Evolutionary conservation across 495 filamentous ascomycete species (phyloP).

Genomic region (Lasiosphaeria miniovina): DNA sequence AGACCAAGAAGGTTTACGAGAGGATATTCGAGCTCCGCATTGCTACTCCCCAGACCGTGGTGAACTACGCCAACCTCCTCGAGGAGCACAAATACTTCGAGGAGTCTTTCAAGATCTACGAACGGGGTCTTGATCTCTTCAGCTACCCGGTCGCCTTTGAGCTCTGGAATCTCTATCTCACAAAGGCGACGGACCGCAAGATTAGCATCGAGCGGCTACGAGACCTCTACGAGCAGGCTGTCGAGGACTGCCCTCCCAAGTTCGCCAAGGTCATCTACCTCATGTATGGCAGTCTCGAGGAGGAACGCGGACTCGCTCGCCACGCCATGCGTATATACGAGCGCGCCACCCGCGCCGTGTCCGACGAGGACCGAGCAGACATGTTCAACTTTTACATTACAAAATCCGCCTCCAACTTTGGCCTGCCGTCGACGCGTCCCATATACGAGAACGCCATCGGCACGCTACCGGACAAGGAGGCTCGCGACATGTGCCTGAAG

Average conservation of each 20-base stretch:
- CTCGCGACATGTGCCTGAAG: slow-evolving; percentile 96
- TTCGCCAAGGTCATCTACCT: slow-evolving; percentile 95
- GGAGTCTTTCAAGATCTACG: slow-evolving; percentile 97
- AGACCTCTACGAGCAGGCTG: slow-evolving; percentile 95
- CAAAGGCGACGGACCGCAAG: slow-evolving; percentile 93
- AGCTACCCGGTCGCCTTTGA: slow-evolving; percentile 97
- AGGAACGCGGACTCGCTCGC: slow-evolving; percentile 91
- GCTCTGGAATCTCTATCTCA: slow-evolving; percentile 97
- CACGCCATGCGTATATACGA: slow-evolving; percentile 99
- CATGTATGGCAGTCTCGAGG: slow-evolving; percentile 98
- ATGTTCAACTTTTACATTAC: slow-evolving; percentile 99
- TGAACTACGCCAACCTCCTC: slow-evolving; percentile 95
- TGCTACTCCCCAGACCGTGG: slow-evolving; percentile 95
- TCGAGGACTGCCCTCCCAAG: slow-evolving; percentile 90
- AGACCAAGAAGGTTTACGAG: slow-evolving; percentile 92
- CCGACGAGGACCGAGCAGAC: slow-evolving; percentile 90
- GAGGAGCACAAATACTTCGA: slow-evolving; percentile 97
- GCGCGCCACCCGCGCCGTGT: slow-evolving; percentile 90
- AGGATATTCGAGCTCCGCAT: slow-evolving; percentile 97
- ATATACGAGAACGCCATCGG: slow-evolving; percentile 97
- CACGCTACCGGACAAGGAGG: slow-evolving; percentile 88
- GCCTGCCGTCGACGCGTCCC: slow-evolving; percentile 87
- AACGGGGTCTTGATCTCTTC: slow-evolving; percentile 94
- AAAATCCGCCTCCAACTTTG: slow-evolving; percentile 97
- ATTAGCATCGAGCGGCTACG: slow-evolving; percentile 91